Evolutionary conservation across 2,329 filamentous ascomycete species (phyloP).

Genomic region (Phialemonium atrogriseum): DNA sequence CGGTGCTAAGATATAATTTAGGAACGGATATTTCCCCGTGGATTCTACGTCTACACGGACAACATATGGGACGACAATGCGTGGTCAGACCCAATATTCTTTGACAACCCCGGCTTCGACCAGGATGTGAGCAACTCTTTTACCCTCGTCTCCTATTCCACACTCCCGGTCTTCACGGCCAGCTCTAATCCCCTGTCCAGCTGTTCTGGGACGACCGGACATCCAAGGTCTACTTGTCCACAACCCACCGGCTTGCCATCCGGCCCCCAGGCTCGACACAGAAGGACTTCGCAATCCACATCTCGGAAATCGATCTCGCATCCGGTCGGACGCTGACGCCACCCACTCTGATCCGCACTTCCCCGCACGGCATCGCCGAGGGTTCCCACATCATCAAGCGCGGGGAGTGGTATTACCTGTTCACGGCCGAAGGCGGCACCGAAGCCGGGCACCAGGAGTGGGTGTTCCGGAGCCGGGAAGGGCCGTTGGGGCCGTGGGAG

Average conservation of each 20-base stretch:
- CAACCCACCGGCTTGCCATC: constrained; percentile 24
- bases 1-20: too few relatives aligned
- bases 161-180: too few relatives aligned
- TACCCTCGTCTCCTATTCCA: too few relatives aligned
- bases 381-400: constrained; percentile 30
- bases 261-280: constrained; percentile 28
- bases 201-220: constrained; percentile 40
- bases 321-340: constrained; percentile 30
- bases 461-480: constrained; percentile 35
- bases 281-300: constrained; percentile 44
- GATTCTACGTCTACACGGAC: constrained; percentile 44
- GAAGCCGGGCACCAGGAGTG: constrained; percentile 44
- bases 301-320: constrained; percentile 32
- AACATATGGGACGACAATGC: constrained; percentile 41
- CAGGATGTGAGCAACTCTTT: constrained; percentile 39
- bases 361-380: constrained; percentile 31
- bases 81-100: constrained; percentile 46
- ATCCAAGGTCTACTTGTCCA: constrained; percentile 38
- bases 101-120: constrained; percentile 45
- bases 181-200: constrained; percentile 6
- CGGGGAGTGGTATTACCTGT: constrained; percentile 27
- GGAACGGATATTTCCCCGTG: constrained; percentile 40
- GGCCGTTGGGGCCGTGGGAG: constrained; percentile 41
- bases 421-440: constrained; percentile 32
- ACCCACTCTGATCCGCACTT: constrained; percentile 26